Percentiles rank a stretch among this genome's conserved stretches.
Conservation (phyloP, 257 asterid genomes). For the Handroanthus guayacan region DNA sequence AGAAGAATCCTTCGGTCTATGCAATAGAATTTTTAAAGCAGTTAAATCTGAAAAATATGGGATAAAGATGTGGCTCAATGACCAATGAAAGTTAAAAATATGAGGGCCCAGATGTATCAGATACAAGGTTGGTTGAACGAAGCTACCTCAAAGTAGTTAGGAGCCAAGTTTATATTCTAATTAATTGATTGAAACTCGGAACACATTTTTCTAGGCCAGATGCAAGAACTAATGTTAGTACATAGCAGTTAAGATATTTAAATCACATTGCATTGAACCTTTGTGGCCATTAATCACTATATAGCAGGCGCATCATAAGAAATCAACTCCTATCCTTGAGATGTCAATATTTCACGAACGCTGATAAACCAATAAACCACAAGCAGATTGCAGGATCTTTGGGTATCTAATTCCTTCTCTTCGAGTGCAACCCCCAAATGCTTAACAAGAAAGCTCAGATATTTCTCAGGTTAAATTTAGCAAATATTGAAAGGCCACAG, state of each 20-base stretch:
- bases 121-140: background rate
- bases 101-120: background rate
- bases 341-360: background rate
- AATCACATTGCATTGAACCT: background rate
- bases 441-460: slow-evolving; percentile 5
- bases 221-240: background rate
- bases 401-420: background rate
- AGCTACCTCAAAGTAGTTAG: background rate
- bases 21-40: background rate
- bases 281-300: background rate
- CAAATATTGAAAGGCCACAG: slow-evolving; percentile 5
- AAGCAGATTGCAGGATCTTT: slow-evolving; percentile 17
- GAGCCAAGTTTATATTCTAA: background rate
- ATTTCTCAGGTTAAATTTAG: slow-evolving; percentile 1
- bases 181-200: background rate
- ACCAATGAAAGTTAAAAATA: background rate
- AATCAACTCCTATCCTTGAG: background rate
- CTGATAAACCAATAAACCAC: slow-evolving; percentile 12
- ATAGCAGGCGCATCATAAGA: background rate
- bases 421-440: background rate
- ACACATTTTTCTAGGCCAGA: background rate
- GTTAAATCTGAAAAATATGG: background rate
- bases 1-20: background rate
- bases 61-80: background rate
- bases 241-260: slow-evolving; percentile 3